Percentiles rank a stretch among this genome's conserved stretches.
Evolutionary conservation across 441 rosid species (phyloP).

Genomic region (Capsella rubella): DNA sequence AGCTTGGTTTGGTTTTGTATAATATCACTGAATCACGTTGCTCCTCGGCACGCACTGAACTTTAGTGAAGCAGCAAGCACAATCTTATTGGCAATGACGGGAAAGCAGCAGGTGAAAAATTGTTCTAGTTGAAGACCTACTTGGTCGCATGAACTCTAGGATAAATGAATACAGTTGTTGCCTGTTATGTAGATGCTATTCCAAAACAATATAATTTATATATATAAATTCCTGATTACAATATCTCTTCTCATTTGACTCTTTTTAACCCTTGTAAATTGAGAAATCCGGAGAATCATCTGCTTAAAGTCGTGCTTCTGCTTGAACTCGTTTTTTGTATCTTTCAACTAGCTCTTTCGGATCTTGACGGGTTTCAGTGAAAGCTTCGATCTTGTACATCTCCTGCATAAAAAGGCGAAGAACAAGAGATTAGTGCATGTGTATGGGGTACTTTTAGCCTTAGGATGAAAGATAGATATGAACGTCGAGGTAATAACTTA

Average conservation of each 20-base stretch:
- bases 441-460: neutral
- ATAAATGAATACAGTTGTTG: constrained; percentile 22
- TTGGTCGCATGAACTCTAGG: constrained; percentile 23
- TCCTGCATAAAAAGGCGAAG: constrained; percentile 50
- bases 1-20: constrained; percentile 36
- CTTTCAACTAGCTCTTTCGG: constrained; percentile 68
- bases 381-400: constrained; percentile 70
- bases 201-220: constrained; percentile 12
- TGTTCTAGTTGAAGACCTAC: constrained; percentile 13
- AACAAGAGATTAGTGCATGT: constrained; percentile 8
- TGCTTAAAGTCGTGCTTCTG: constrained; percentile 36
- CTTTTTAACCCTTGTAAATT: neutral
- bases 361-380: constrained; percentile 63
- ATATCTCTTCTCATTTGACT: neutral
- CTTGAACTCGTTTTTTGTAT: constrained; percentile 63
- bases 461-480: neutral
- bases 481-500: constrained; percentile 1
- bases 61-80: constrained; percentile 30
- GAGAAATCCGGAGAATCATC: neutral
- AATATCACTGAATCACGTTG: constrained; percentile 37
- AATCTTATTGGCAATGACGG: constrained; percentile 12
- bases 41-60: constrained; percentile 7
- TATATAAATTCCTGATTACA: constrained; percentile 14
- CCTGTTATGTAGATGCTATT: constrained; percentile 28
- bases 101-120: constrained; percentile 29